Base-by-base conservation (phyloP, 495 filamentous ascomycete species). In the Neurospora africana region DNA sequence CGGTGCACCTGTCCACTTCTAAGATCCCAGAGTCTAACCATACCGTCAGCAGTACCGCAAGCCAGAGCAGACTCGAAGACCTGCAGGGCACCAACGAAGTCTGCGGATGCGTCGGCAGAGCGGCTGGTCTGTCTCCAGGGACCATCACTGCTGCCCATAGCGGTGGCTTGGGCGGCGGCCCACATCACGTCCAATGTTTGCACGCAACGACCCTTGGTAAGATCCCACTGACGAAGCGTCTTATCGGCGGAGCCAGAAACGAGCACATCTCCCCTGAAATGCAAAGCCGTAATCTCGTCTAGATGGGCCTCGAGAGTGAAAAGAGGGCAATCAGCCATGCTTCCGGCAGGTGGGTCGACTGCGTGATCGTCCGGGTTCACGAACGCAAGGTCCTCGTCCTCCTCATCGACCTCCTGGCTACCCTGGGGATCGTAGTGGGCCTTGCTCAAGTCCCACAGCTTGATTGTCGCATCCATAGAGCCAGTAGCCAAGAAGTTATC, bases 151-250 rank as follows among this genome's bases (percentile, higher is more conserved):
- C 85, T 82, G 11, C 83, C 82, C 68, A 89, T 84, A 38, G 92
- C 88, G 10, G 91, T 92, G 35, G 93, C 93, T 79, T 98, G 96
- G 3, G 95, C 94, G 2, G 95, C 93, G 5, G 95, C 95, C 95
- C 95, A 99, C 75, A 99, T 89, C n/a, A 99, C 94, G 81, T 99
- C 95, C 36, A 99, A 84, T 2, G 95, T 99, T 82, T 99, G 95
- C 38, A 98, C 93, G 80, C 95, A 98, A 69, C 96, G 91, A 9
- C 95, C 95, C 78, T 93, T 97, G 73, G 92, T 91, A 39, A 99
- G 83, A 86, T 99, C 95, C 95, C 95, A 99, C 81, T 99, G 95
- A 65, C 95, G 89, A 53, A 99, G 82, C 4, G 95, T 99, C 85
- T 99, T 99, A 81, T 99, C 95, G 8, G 96, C 91, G 5, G 95